Conservation (phyloP, 1,284 basidiomycete species). For the Puccinia coronata region DNA sequence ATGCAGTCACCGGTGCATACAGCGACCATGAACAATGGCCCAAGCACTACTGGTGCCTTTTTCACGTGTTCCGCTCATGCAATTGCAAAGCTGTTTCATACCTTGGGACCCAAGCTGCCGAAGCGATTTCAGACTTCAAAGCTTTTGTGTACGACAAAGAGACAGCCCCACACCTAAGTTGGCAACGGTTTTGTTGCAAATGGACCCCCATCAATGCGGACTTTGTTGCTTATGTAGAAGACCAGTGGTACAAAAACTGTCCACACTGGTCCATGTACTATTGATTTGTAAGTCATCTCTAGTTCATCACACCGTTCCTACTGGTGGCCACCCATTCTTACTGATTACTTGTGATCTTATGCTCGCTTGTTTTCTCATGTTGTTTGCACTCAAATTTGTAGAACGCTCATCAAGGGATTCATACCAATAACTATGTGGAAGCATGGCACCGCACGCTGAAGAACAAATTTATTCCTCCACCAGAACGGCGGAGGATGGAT, state of each 20-base stretch:
- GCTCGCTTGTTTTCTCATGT: too few relatives aligned
- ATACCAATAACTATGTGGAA: background rate
- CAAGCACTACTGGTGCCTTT: background rate
- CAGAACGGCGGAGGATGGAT: background rate
- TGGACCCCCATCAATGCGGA: too few relatives aligned
- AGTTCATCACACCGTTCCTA: too few relatives aligned
- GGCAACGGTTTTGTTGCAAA: too few relatives aligned
- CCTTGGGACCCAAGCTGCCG: background rate
- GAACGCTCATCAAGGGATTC: background rate
- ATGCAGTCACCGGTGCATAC: background rate
- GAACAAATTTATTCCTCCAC: background rate
- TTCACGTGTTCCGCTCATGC: background rate
- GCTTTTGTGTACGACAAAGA: too few relatives aligned
- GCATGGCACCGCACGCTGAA: background rate
- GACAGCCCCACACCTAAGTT: too few relatives aligned
- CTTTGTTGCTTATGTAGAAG: too few relatives aligned
- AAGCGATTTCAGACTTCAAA: background rate
- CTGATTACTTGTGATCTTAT: too few relatives aligned
- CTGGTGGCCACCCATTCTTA: too few relatives aligned
- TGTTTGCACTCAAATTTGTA: background rate
- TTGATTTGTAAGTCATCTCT: too few relatives aligned
- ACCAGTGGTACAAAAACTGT: too few relatives aligned
- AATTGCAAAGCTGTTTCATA: background rate
- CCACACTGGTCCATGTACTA: too few relatives aligned
- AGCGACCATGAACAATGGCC: background rate